Evolutionary conservation across 768 basidiomycete species (phyloP).

Genomic region (Suillus hirtellus): DNA sequence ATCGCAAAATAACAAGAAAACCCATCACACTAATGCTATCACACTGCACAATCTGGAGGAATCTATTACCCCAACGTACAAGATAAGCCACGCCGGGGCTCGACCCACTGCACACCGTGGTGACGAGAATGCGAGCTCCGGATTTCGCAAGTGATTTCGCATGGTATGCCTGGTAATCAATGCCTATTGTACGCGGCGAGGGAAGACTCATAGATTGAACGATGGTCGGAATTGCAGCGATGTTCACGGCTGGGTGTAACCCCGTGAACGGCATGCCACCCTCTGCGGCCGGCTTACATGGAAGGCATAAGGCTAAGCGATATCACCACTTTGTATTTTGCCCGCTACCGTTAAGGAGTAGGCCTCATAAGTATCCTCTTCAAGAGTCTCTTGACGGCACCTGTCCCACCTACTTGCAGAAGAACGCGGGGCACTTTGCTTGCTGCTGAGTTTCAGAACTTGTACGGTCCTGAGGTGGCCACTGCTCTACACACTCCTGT

Average conservation of each 20-base stretch:
- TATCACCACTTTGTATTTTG: conserved; percentile 13
- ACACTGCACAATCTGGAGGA: background rate
- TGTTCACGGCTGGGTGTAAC: background rate
- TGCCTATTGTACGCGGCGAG: background rate
- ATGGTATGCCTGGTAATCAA: background rate
- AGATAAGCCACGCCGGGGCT: background rate
- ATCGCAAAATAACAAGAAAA: background rate
- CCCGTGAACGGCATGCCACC: background rate
- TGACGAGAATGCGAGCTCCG: background rate
- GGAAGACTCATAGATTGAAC: background rate
- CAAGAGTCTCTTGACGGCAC: too few relatives aligned
- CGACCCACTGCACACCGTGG: background rate
- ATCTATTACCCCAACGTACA: background rate
- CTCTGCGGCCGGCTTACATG: conserved; percentile 1
- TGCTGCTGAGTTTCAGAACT: too few relatives aligned
- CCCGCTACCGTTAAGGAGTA: background rate
- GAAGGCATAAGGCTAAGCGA: conserved; percentile 47
- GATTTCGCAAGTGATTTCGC: too few relatives aligned
- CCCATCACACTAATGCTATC: background rate
- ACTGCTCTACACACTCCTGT: too few relatives aligned
- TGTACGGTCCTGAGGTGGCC: too few relatives aligned
- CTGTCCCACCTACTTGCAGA: too few relatives aligned
- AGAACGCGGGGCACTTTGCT: too few relatives aligned
- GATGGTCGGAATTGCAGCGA: background rate
- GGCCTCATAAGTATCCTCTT: too few relatives aligned